These are phyloP conservation scores for Gynochthodes officinalis DNA, from an alignment of 257 asterid genomes.

Conservation along the genomic window DNA sequence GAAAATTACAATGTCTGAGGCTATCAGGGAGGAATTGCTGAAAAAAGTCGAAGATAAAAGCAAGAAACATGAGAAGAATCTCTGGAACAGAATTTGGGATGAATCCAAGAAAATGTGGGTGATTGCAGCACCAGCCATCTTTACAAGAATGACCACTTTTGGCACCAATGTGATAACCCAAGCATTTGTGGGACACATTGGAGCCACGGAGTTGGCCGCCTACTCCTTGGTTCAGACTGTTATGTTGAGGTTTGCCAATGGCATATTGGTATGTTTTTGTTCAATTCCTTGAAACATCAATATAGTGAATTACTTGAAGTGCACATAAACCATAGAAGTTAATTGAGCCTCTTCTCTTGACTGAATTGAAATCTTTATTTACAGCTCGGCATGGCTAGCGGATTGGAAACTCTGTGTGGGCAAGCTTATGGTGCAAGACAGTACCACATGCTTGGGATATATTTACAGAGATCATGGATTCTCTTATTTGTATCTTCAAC, in stretches of 20 bases:
- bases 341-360: too few species aligned
- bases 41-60: not conserved
- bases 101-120: constrained; percentile 49
- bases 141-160: constrained; percentile 42
- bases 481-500: constrained; percentile 37
- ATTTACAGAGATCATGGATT: constrained; percentile 81
- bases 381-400: constrained; percentile 83
- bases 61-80: not conserved
- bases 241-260: constrained; percentile 43
- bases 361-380: too few species aligned
- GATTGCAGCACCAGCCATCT: constrained; percentile 51
- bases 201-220: constrained; percentile 48
- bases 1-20: constrained; percentile 27
- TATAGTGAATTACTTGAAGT: too few species aligned
- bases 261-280: constrained; percentile 30
- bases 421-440: constrained; percentile 86
- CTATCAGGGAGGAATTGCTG: constrained; percentile 23
- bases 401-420: constrained; percentile 73
- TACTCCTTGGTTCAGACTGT: constrained; percentile 49
- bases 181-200: constrained; percentile 49
- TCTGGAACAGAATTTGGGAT: constrained; percentile 24
- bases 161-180: constrained; percentile 45
- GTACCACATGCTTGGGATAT: constrained; percentile 73
- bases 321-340: not conserved
- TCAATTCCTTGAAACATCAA: too few species aligned